Base-by-base conservation (phyloP, 805 yeast genomes). In the Kuraishia molischiana region DNA sequence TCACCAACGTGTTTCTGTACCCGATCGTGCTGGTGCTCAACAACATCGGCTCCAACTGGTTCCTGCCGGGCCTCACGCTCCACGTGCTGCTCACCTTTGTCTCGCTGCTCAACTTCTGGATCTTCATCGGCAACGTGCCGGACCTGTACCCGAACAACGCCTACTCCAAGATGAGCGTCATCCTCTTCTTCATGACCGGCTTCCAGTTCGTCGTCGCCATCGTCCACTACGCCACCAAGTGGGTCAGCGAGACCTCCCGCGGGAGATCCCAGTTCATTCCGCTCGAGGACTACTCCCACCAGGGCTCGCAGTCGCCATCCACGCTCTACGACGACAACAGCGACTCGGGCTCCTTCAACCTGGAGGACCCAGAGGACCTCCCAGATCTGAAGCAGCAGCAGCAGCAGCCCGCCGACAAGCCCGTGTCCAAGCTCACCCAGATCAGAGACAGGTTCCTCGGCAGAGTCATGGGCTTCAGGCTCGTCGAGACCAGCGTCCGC, bases 101-200 rank as follows among this genome's bases (percentile, higher is more conserved):
- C 0, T 75, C 92, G 1, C 56, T 82, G 38, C 43, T 77, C 13
- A 57, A 70, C 15, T 72, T 78, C 48, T 67, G 73, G 36, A 58
- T 79, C 8, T 85, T 79, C 51, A 69, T 74, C 30, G 54, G 63
- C 4, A 63, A 79, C 14, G 79, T 77, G 19, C 81, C 84, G 0
- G 66, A 70, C 39, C 62, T 85, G 48, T 90, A 85, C 54, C 95
- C 95, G 1, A 66, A 70, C 30, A 85, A 85, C 52, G 79, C 82
- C 1, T 87, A 87, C 57, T 60, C 73, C 11, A 72, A 68, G 49
- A 76, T 84, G 75, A 69, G 82, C 19, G 62, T 72, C 51, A 70
- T 83, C 9, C 58, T 86, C 41, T 57, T 80, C 9, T 52, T 79
- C 36, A 55, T 76, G 9, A 56, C 77, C 2, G 40, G 69, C 2